Conservation (phyloP, 2,329 filamentous ascomycete genomes). For the Nemania bipapillata region DNA sequence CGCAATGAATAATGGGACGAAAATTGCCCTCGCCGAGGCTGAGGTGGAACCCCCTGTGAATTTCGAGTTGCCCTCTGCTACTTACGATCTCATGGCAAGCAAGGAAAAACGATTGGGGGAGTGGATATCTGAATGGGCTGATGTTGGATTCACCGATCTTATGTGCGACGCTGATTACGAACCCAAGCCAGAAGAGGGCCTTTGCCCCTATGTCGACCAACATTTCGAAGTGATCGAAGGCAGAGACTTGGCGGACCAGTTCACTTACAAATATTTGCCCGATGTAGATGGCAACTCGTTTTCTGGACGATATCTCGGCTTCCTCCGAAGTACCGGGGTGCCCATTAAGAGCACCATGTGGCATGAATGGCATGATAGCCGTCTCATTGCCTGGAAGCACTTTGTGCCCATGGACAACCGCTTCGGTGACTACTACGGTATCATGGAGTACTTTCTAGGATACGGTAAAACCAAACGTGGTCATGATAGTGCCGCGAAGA, state of each 20-base stretch:
- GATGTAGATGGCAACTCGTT: slow-evolving; percentile 82
- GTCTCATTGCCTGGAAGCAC: slow-evolving; percentile 80
- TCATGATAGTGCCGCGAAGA: slow-evolving; percentile 69
- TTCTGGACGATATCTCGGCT: slow-evolving; percentile 74
- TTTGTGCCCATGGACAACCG: slow-evolving; percentile 83
- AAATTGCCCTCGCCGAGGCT: slow-evolving; percentile 62
- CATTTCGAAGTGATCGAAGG: slow-evolving; percentile 57
- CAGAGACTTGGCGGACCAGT: slow-evolving; percentile 63
- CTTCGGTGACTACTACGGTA: slow-evolving; percentile 76
- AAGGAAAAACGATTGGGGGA: slow-evolving; percentile 57
- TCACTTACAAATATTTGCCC: slow-evolving; percentile 73
- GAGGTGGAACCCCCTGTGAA: slow-evolving; percentile 59
- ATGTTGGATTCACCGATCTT: slow-evolving; percentile 66
- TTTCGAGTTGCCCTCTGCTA: slow-evolving; percentile 62
- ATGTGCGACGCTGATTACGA: slow-evolving; percentile 57
- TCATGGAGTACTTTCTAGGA: slow-evolving; percentile 79
- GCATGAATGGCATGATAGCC: slow-evolving; percentile 81
- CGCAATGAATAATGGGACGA: slow-evolving; percentile 75
- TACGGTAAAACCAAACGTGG: slow-evolving; percentile 57
- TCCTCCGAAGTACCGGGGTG: slow-evolving; percentile 74
- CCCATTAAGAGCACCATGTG: slow-evolving; percentile 83
- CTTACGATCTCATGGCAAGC: slow-evolving; percentile 62
- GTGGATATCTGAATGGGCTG: slow-evolving; percentile 63
- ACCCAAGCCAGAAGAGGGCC: slow-evolving; percentile 51
- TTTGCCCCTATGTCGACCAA: slow-evolving; percentile 62